Evolutionary conservation across 2,329 filamentous ascomycete species (phyloP).

Genomic region (Fusarium pseudograminearum): DNA sequence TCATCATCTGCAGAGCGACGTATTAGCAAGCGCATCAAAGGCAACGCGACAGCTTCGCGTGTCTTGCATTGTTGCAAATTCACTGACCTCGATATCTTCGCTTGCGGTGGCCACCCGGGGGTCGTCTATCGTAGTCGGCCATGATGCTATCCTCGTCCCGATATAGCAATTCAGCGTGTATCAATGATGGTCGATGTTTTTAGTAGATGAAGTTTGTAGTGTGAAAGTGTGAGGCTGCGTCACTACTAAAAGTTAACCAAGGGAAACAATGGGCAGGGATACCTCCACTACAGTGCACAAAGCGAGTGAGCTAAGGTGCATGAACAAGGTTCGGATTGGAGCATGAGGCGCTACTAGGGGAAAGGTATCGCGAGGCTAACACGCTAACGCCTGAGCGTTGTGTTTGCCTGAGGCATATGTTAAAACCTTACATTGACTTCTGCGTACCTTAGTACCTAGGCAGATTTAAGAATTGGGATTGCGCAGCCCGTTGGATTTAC

Average conservation of each 20-base stretch:
- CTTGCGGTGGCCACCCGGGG: conserved; percentile 72
- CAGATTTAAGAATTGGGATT: background rate
- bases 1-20: conserved; percentile 67
- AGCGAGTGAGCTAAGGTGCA: conserved; percentile 31
- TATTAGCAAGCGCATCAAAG: conserved; percentile 36
- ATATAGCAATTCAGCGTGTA: conserved; percentile 4
- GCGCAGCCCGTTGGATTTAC: background rate
- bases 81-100: conserved; percentile 79
- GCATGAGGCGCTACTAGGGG: conserved; percentile 6
- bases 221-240: conserved; percentile 37
- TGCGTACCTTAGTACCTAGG: background rate
- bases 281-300: conserved; percentile 35
- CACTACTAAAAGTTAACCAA: conserved; percentile 41
- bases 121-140: conserved; percentile 70
- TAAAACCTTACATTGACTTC: background rate
- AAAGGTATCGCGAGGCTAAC: conserved; percentile 34
- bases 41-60: conserved; percentile 27
- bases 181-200: conserved; percentile 23
- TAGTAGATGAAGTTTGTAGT: conserved; percentile 25
- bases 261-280: conserved; percentile 11
- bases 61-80: background rate
- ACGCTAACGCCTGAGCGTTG: conserved; percentile 10
- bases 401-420: conserved; percentile 39
- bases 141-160: conserved; percentile 50
- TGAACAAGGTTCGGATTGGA: conserved; percentile 38